These are phyloP conservation scores for Cryptococcus neoformans DNA, from an alignment of 1,284 basidiomycete species.

Conservation along the genomic window DNA sequence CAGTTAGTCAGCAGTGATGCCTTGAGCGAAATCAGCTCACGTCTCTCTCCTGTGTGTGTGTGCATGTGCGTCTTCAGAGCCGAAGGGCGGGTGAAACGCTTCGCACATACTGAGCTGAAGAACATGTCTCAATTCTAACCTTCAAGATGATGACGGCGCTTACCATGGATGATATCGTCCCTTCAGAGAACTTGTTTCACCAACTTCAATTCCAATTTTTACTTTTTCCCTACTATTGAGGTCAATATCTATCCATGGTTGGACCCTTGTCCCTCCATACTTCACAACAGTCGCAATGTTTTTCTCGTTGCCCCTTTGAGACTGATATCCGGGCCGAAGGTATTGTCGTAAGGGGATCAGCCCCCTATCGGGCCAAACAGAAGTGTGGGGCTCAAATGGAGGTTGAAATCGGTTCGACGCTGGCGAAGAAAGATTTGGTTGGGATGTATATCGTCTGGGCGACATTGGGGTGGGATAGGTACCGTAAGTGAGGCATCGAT, in stretches of 20 bases:
- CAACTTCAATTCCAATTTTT: background rate
- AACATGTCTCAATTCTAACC: background rate
- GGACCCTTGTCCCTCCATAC: too few species aligned
- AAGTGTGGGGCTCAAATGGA: too few species aligned
- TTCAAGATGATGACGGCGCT: background rate
- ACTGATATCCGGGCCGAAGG: too few species aligned
- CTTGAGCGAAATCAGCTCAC: constrained; percentile 46
- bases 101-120: constrained; percentile 54
- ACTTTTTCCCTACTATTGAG: too few species aligned
- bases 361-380: too few species aligned
- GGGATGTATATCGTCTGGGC: background rate
- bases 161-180: background rate
- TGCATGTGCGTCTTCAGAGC: constrained; percentile 65
- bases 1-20: background rate
- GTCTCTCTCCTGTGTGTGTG: constrained; percentile 61
- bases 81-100: constrained; percentile 62
- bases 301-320: too few species aligned
- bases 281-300: too few species aligned
- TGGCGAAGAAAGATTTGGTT: background rate
- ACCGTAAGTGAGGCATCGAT: background rate
- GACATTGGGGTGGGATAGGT: background rate
- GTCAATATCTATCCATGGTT: too few species aligned
- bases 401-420: background rate
- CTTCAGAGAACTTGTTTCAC: background rate
- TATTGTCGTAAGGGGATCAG: too few species aligned